phyloP scores from a whole-genome alignment of 345 rosid genomes.

The Turnera subulata region DNA sequence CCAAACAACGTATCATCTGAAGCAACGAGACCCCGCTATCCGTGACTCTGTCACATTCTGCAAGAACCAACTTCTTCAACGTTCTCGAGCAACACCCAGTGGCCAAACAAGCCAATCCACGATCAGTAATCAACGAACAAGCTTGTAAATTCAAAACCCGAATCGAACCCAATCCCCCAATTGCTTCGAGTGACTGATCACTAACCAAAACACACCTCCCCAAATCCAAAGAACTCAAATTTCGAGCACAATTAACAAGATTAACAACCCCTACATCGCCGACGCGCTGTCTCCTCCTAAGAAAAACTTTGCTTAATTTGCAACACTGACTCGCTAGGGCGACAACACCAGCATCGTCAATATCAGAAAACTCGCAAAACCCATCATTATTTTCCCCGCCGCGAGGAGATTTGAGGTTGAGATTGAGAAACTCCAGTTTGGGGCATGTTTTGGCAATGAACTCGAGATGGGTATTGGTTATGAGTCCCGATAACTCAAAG shows the following conservation, averaged over 20 bases:
- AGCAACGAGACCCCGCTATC: conserved; percentile 36
- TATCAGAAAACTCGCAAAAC: conserved; percentile 3
- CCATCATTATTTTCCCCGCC: not conserved
- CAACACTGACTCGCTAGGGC: conserved; percentile 34
- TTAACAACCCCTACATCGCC: conserved; percentile 30
- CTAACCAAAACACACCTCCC: conserved; percentile 36
- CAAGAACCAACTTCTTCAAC: conserved; percentile 30
- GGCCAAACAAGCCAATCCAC: conserved; percentile 29
- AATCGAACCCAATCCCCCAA: conserved; percentile 19
- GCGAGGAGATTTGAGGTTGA: conserved; percentile 17
- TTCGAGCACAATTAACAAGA: conserved; percentile 17
- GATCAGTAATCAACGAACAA: conserved; percentile 35
- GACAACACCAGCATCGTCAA: conserved; percentile 30
- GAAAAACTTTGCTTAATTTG: conserved; percentile 19
- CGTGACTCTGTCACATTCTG: conserved; percentile 38
- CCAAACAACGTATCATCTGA: conserved; percentile 33
- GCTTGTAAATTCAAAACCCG: conserved; percentile 34
- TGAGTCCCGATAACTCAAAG: conserved; percentile 13
- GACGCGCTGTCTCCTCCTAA: conserved; percentile 34
- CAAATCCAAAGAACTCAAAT: conserved; percentile 34
- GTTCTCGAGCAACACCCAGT: conserved; percentile 31
- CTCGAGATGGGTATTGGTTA: conserved; percentile 27
- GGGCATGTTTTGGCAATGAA: conserved; percentile 35
- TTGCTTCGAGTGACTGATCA: conserved; percentile 33
- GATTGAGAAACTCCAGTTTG: conserved; percentile 25